A percentile compares a stretch with the other conserved stretches of the same genome.
Conservation (phyloP, 345 rosid species). For the Bruguiera parviflora region DNA sequence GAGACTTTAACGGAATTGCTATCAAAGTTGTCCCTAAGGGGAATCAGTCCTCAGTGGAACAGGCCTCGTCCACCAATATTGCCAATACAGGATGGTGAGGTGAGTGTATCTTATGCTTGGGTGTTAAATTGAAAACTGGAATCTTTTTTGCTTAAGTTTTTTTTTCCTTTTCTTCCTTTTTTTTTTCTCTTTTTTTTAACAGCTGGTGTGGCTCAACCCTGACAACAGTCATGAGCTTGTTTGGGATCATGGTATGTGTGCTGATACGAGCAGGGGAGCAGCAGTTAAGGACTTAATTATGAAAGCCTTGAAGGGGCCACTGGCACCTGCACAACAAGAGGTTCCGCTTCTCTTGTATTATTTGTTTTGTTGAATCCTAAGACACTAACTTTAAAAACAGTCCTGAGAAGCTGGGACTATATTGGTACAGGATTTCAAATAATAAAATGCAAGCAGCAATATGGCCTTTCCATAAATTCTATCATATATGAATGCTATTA, state of each 20-base stretch:
- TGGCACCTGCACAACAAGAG: conserved; percentile 78
- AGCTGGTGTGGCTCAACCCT: conserved; percentile 92
- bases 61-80: conserved; percentile 85
- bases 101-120: conserved; percentile 13
- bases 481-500: too few species aligned
- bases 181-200: conserved; percentile 19
- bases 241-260: conserved; percentile 99
- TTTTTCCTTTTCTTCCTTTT: conserved; percentile 21
- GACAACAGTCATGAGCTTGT: conserved; percentile 94
- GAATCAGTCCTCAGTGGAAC: conserved; percentile 65
- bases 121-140: conserved; percentile 11
- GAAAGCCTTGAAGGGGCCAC: conserved; percentile 78
- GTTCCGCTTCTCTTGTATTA: conserved; percentile 26
- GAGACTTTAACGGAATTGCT: conserved; percentile 56
- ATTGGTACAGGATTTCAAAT: too few species aligned
- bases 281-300: conserved; percentile 80
- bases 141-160: conserved; percentile 13
- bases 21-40: conserved; percentile 47
- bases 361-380: neutral
- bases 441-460: neutral
- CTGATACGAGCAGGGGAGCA: conserved; percentile 93
- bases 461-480: too few species aligned
- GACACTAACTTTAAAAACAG: too few species aligned
- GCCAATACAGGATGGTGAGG: conserved; percentile 83
- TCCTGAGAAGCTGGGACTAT: too few species aligned